These are phyloP conservation scores for Pichia ethanolica DNA, from an alignment of 805 yeast genomes.

Conservation along the genomic window DNA sequence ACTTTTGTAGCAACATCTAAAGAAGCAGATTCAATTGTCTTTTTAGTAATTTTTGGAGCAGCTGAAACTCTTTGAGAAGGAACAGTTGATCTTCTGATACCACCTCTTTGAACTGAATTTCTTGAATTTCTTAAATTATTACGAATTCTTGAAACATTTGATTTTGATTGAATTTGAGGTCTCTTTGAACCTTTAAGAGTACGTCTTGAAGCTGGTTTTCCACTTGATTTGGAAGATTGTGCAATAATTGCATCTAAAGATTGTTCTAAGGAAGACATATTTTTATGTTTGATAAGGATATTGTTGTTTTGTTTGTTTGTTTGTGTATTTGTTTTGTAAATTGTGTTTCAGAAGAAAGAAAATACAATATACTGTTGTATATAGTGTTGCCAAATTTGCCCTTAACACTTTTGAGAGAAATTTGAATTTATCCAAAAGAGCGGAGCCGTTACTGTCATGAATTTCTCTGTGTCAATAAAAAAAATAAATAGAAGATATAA, in stretches of 20 bases:
- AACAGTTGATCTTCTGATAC: constrained; percentile 23
- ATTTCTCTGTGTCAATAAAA: too few species aligned
- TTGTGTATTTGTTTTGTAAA: neutral
- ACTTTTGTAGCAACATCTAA: constrained; percentile 64
- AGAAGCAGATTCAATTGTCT: constrained; percentile 8
- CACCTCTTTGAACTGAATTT: constrained; percentile 18
- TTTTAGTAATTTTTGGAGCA: neutral
- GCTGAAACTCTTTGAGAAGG: neutral
- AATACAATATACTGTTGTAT: neutral
- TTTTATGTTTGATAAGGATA: constrained; percentile 1
- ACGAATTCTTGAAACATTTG: constrained; percentile 25
- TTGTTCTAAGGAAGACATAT: constrained; percentile 81
- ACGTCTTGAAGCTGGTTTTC: constrained; percentile 12
- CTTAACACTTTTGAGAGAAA: too few species aligned
- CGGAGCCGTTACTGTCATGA: too few species aligned
- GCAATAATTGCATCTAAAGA: constrained; percentile 93
- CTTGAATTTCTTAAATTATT: constrained; percentile 11
- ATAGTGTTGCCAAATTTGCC: too few species aligned
- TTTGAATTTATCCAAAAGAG: too few species aligned
- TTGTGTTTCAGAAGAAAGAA: too few species aligned
- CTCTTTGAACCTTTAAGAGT: constrained; percentile 19
- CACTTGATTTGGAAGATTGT: constrained; percentile 27
- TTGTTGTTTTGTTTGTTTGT: neutral
- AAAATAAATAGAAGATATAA: too few species aligned
- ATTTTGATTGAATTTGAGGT: constrained; percentile 15